Evolutionary conservation across 768 basidiomycete genomes (phyloP).

Genomic region (Mycena albidolilacea): DNA sequence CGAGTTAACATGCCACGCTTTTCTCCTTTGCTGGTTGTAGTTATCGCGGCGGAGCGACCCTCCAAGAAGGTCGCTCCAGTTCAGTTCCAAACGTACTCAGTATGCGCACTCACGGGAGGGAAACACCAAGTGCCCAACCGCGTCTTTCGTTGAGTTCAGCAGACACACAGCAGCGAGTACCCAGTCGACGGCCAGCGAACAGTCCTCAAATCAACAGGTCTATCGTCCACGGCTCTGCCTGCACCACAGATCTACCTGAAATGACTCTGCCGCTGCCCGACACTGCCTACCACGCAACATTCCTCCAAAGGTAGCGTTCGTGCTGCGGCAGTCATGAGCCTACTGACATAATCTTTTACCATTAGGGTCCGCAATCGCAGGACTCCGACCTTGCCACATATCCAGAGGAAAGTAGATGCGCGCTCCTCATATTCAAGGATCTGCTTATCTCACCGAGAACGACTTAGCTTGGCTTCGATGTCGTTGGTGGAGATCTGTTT

Average conservation of each 20-base stretch:
- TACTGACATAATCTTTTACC: no score
- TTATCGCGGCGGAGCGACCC: constrained; percentile 1
- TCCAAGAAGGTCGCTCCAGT: constrained; percentile 2
- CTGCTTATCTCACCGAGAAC: neutral
- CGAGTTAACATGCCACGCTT: no score
- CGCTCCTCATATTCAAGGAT: no score
- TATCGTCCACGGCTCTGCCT: neutral
- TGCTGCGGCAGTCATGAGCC: no score
- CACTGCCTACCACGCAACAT: neutral
- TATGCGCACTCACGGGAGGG: neutral
- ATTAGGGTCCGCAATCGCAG: no score
- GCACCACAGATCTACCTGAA: neutral
- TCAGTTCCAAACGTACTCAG: neutral
- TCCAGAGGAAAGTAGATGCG: no score
- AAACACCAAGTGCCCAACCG: constrained; percentile 25
- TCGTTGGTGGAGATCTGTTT: constrained; percentile 23
- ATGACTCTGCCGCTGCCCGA: constrained; percentile 13
- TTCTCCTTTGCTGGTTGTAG: constrained; percentile 1
- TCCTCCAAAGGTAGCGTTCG: no score
- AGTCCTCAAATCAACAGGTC: constrained; percentile 21
- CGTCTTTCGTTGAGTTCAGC: constrained; percentile 18
- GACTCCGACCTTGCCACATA: no score
- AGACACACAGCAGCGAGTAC: neutral
- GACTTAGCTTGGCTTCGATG: constrained; percentile 17
- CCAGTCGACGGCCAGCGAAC: constrained; percentile 1